Base-by-base conservation (phyloP, 169 alveolate species). In the Eimeria necatrix region DNA sequence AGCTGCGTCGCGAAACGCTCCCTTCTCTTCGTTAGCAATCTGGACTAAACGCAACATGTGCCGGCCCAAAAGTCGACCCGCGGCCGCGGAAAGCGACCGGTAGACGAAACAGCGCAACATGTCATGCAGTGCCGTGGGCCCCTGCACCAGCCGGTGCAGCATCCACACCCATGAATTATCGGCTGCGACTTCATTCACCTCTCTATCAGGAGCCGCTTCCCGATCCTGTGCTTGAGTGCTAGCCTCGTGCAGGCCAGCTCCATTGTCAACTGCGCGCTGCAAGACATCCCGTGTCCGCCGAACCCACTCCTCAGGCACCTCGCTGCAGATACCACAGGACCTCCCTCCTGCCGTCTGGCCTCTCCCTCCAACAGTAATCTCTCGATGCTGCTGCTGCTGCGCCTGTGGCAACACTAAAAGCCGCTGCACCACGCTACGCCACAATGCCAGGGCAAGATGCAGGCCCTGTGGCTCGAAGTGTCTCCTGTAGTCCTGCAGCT, bases 401-500 rank as follows among this genome's bases (percentile, higher is more conserved):
- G 22, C 80, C 24, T 26, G 86, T 46, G 81, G 90, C 12, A 91
- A 81, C 84, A 91, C 53, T 24, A 91, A 52, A 3, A 73, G 90
- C 51, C 89, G 64, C 20, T 80, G 89, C 68, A 59, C 71, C 20
- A 91, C 84, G 90, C 71, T 2, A 22, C 60, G 32, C 90, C 91
- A 91, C 10, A 91, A 18, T 0, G 64, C 16, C 26, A 76, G 83
- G 32, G 53, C 95, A 32, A 18, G 26, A 0, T 80, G 49, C 6
- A 91, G 90, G n/a, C 49, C 71, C 59, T 49, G 83, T 0, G 95
- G 95, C 68, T 91, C 95, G 91, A 91, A 91, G 85, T 68, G 60
- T 4, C 95, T 80, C 24, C 91, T 53, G 90, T 91, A 91, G 53
- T 91, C 83, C 32, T 91, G 95, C 22, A 91, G 95, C 83, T 91